Evolutionary conservation across 139 green algal species (phyloP).

Genomic region (Chlorella vulgaris): DNA sequence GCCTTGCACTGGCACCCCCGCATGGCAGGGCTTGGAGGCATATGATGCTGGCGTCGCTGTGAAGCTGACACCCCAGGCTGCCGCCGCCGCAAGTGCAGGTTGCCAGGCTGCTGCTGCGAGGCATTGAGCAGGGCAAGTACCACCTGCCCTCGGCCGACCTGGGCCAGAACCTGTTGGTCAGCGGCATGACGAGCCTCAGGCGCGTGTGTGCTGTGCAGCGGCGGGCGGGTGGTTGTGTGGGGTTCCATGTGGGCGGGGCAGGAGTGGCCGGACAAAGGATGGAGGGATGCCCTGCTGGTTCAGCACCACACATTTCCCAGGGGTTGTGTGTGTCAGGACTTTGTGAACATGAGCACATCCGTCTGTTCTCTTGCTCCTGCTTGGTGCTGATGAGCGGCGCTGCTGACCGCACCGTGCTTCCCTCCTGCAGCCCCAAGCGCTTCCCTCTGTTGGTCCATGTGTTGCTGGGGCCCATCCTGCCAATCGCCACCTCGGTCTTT

Average conservation of each 20-base stretch:
- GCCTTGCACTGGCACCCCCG: no score
- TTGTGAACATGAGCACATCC: no score
- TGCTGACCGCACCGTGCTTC: no score
- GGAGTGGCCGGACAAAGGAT: no score
- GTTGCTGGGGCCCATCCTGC: constrained; percentile 33
- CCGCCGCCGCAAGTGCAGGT: constrained; percentile 50
- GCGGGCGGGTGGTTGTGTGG: background rate
- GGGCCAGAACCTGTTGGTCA: constrained; percentile 54
- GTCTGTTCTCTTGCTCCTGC: background rate
- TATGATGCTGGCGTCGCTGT: background rate
- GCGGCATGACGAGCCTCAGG: constrained; percentile 41
- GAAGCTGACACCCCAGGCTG: background rate
- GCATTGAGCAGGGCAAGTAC: constrained; percentile 58
- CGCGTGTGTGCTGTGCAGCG: background rate
- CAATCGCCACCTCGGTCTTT: constrained; percentile 17
- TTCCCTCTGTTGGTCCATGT: constrained; percentile 3
- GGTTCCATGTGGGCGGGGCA: background rate
- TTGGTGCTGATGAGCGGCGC: no score
- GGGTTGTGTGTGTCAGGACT: no score
- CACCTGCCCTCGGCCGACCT: constrained; percentile 66
- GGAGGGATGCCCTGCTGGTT: no score
- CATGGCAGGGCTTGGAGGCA: background rate
- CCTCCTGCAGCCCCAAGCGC: constrained; percentile 32
- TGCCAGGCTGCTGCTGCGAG: constrained; percentile 48
- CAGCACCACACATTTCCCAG: no score